Evolutionary conservation across 352 stramenopile species (phyloP).

Genomic region (Pythium brachiatum): DNA sequence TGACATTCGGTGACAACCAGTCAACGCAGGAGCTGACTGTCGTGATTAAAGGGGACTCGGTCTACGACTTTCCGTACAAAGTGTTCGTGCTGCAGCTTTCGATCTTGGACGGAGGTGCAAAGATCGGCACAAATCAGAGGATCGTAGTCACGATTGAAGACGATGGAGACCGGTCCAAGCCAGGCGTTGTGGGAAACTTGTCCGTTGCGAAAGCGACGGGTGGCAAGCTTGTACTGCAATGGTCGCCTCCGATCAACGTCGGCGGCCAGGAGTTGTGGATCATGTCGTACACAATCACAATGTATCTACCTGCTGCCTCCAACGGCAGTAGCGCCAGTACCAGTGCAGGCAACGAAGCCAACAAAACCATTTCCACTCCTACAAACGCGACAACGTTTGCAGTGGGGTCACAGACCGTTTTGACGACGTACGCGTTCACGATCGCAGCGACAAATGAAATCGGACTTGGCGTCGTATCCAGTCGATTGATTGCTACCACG

Average conservation of each 20-base stretch:
- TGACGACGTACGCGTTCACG: constrained; percentile 34
- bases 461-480: constrained; percentile 26
- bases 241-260: constrained; percentile 43
- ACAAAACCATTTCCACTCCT: constrained; percentile 19
- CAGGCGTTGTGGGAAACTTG: constrained; percentile 28
- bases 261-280: constrained; percentile 40
- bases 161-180: constrained; percentile 45
- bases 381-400: constrained; percentile 37
- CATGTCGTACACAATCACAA: constrained; percentile 32
- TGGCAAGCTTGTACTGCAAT: constrained; percentile 41
- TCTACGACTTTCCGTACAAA: constrained; percentile 49
- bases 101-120: constrained; percentile 27
- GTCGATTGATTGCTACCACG: constrained; percentile 24
- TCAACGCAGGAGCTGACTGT: constrained; percentile 26
- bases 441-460: constrained; percentile 43
- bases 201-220: constrained; percentile 33
- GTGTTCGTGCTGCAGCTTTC: constrained; percentile 37
- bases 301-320: background rate
- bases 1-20: constrained; percentile 41
- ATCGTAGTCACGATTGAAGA: constrained; percentile 41
- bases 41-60: constrained; percentile 39
- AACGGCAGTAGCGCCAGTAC: constrained; percentile 29
- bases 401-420: constrained; percentile 26
- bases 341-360: background rate
- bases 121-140: constrained; percentile 28